Conservation (phyloP, 768 basidiomycete genomes). For the Rhodotorula toruloides region DNA sequence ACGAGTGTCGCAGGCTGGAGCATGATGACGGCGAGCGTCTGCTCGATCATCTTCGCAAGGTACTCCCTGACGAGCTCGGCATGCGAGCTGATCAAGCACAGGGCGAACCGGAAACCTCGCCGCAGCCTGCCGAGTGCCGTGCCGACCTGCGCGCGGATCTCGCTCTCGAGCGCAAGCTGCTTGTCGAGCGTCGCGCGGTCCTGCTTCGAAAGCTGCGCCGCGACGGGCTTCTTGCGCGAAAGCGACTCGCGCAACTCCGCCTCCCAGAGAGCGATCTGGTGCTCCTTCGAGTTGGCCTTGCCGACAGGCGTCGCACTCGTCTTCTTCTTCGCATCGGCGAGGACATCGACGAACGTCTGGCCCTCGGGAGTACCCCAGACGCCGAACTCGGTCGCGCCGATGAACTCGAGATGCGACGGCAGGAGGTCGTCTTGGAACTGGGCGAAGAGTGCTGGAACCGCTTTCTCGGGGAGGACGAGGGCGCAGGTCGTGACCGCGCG, state of each 20-base stretch:
- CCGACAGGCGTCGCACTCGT: constrained; percentile 12
- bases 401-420: constrained; percentile 54
- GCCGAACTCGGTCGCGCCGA: constrained; percentile 69
- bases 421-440: constrained; percentile 66
- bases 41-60: constrained; percentile 56
- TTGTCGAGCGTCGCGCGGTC: constrained; percentile 76
- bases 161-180: constrained; percentile 74
- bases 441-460: constrained; percentile 65
- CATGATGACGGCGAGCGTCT: constrained; percentile 61
- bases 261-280: constrained; percentile 91
- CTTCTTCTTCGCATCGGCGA: constrained; percentile 26
- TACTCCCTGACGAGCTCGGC: constrained; percentile 57
- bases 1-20: constrained; percentile 60
- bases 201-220: constrained; percentile 66
- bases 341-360: constrained; percentile 63
- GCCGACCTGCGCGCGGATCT: constrained; percentile 60
- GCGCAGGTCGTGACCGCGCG: constrained; percentile 67
- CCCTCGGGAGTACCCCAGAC: constrained; percentile 83
- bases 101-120: constrained; percentile 66
- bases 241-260: constrained; percentile 81
- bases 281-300: constrained; percentile 56
- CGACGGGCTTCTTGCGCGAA: constrained; percentile 64
- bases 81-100: constrained; percentile 56
- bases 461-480: constrained; percentile 67
- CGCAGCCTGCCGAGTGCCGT: constrained; percentile 56